Conservation (phyloP, 1,284 basidiomycete species). For the Apiotrichum laibachii region DNA sequence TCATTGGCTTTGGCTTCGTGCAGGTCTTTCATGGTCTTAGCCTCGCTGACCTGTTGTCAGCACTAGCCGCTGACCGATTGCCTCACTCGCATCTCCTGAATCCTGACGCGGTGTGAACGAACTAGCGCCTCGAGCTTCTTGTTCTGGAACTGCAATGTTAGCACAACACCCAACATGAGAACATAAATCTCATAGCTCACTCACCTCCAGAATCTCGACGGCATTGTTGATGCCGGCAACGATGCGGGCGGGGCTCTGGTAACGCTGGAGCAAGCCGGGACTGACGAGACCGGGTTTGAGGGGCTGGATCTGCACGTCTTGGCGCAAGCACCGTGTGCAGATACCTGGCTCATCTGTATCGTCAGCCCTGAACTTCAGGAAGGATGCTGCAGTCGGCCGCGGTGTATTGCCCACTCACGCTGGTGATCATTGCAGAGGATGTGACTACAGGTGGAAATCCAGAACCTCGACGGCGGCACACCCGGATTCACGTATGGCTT, state of each 20-base stretch:
- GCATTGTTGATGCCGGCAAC: not conserved
- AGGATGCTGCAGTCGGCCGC: not conserved
- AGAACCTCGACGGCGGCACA: constrained; percentile 21
- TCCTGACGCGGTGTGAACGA: not conserved
- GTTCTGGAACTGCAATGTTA: constrained; percentile 17
- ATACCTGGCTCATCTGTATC: constrained; percentile 18
- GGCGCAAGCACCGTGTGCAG: constrained; percentile 21
- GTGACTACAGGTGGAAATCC: constrained; percentile 45
- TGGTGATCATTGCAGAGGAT: constrained; percentile 37
- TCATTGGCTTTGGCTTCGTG: not conserved
- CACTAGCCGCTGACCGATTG: too few relatives aligned
- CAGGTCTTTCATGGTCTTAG: not conserved
- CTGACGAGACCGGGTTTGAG: constrained; percentile 17
- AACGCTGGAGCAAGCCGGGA: not conserved
- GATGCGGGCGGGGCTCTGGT: not conserved
- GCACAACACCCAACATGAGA: not conserved
- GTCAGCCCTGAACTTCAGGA: not conserved
- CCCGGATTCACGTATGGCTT: not conserved
- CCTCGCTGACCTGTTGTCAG: not conserved
- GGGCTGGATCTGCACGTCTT: constrained; percentile 11
- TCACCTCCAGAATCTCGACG: constrained; percentile 2
- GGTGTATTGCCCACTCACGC: constrained; percentile 18
- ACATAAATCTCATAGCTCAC: not conserved
- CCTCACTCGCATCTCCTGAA: constrained; percentile 10
- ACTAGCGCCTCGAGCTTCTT: constrained; percentile 8